phyloP scores from a whole-genome alignment of 345 rosid genomes.

The Jatropha curcas region DNA sequence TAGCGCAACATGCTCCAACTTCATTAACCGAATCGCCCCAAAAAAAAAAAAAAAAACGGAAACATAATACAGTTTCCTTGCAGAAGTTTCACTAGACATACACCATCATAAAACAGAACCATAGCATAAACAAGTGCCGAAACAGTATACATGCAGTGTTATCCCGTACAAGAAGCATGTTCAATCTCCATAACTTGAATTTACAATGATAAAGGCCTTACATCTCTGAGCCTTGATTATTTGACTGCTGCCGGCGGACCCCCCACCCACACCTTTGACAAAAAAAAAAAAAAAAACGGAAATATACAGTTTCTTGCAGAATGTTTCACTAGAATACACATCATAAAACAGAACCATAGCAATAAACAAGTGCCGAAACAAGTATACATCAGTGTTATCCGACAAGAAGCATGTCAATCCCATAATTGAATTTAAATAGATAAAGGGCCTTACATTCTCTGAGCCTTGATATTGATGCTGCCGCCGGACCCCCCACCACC shows the following conservation, averaged over 20 bases:
- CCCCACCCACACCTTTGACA: too few species aligned
- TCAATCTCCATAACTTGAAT: too few species aligned
- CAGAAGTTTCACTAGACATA: too few species aligned
- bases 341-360: background rate
- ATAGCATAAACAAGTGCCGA: too few species aligned
- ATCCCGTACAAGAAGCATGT: too few species aligned
- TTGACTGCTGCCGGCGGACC: too few species aligned
- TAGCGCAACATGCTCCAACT: background rate
- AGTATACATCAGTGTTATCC: background rate
- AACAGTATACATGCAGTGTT: too few species aligned
- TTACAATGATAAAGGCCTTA: too few species aligned
- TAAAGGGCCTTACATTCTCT: constrained; percentile 48
- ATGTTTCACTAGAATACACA: background rate
- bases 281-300: background rate
- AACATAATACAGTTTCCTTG: too few species aligned
- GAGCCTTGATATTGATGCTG: constrained; percentile 55
- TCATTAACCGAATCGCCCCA: background rate
- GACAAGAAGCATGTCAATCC: background rate
- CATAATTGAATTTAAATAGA: background rate
- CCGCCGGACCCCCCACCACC: constrained; percentile 85
- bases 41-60: too few species aligned
- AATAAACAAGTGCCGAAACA: background rate
- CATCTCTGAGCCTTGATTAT: too few species aligned
- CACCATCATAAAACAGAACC: too few species aligned
- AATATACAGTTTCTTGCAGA: background rate